Evolutionary conservation across 2,329 filamentous ascomycete species (phyloP), one percentile per base, ranked within the genome.

Genomic region (Colletotrichum sublineola): DNA sequence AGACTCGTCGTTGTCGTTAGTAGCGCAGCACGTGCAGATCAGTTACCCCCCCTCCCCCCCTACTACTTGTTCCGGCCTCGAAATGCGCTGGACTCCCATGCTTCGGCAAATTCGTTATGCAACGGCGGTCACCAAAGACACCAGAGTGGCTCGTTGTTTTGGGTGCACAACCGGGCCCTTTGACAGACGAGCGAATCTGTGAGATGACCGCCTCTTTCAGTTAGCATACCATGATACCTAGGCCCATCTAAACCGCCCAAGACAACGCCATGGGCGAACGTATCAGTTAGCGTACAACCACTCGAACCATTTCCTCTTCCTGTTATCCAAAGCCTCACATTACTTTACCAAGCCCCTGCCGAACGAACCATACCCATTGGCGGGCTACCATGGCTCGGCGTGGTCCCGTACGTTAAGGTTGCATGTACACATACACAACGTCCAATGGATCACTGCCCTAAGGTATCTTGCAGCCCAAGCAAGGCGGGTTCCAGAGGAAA

Each of bases 351-450:
- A 24, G 24, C 24, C 60, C 42, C 44, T 63, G 52, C 40, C 36
- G 38, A 63, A 31, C 24, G 20, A 24, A 20, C 33, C 18, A 24
- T 42, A 2, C 29, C 46, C 6, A 40, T 50, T 56, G 36, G 53
- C n/a, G 24, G 40, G 42, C 29, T 58, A 40, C 44, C 24, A 70
- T 66, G 60, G 66, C 60, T 57, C 50, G 55, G 66, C 60, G 33
- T 69, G 48, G 24, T 46, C 36, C 65, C 65, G 65, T 33, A 31
- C 55, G 31, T 69, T 70, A 69, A 73, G 48, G 70, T 73, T 69
- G 60, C 66, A 70, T 61, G 40, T 48, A 55, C 53, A 65, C 55
- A 48, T 55, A 65, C 33, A 36, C 55, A n/a, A 33, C 58, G 44
- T 11, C 31, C 36, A 40, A 48, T 38, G 33, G 48, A 24, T 12